A percentile compares a stretch with the other conserved stretches of the same genome.
These are phyloP conservation scores for Heritiera littoralis DNA, from an alignment of 345 rosid genomes.

Conservation along the genomic window DNA sequence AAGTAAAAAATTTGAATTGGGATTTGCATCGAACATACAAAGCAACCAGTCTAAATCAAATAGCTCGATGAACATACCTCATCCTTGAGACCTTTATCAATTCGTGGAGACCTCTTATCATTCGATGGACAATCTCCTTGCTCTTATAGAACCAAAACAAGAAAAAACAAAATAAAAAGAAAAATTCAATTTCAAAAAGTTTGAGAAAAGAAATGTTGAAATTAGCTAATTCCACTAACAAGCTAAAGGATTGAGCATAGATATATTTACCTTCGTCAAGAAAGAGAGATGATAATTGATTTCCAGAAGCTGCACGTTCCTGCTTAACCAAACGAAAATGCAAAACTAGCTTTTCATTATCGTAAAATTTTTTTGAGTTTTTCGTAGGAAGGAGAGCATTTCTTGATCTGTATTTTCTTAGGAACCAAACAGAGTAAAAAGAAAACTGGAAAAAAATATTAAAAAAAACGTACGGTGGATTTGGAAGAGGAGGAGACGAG, in stretches of 20 bases:
- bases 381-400: neutral
- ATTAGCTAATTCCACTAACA: neutral
- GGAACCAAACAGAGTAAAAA: conserved; percentile 10
- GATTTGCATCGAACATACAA: neutral
- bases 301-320: conserved; percentile 49
- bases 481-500: conserved; percentile 40
- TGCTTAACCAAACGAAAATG: conserved; percentile 26
- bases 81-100: conserved; percentile 50
- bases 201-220: neutral
- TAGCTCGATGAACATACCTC: conserved; percentile 46
- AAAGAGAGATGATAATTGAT: conserved; percentile 67
- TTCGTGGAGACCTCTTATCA: conserved; percentile 45
- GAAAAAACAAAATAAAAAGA: neutral
- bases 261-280: conserved; percentile 57
- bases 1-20: neutral
- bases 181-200: neutral
- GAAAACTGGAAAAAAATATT: neutral
- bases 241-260: neutral
- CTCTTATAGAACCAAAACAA: conserved; percentile 8
- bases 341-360: neutral
- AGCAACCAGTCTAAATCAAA: neutral
- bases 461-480: conserved; percentile 33
- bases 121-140: neutral
- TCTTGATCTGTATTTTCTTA: neutral
- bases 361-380: no score